phyloP scores from a whole-genome alignment of 441 rosid species.

The Melastoma candidum region DNA sequence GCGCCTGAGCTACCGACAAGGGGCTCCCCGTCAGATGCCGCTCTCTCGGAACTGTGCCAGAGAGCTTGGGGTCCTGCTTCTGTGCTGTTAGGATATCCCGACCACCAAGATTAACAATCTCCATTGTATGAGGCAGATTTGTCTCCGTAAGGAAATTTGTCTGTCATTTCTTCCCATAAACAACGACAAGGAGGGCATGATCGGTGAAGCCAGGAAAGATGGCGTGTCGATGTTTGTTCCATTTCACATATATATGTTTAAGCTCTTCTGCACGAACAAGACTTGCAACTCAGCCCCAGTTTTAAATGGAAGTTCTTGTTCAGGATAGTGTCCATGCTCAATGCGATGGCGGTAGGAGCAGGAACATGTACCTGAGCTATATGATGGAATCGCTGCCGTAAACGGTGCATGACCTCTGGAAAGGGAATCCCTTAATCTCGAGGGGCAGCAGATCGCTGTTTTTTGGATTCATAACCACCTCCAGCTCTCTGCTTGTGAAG shows the following conservation, averaged over 20 bases:
- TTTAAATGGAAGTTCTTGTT: not conserved
- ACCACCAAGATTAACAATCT: too few species aligned
- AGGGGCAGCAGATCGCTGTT: conserved; percentile 16
- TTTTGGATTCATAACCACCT: conserved; percentile 32
- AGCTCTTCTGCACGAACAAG: conserved; percentile 55
- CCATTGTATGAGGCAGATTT: too few species aligned
- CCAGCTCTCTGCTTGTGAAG: conserved; percentile 41
- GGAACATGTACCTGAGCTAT: conserved; percentile 47
- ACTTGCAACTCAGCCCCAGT: not conserved
- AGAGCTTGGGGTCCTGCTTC: too few species aligned
- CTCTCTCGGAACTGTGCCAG: too few species aligned
- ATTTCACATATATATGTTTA: conserved; percentile 45
- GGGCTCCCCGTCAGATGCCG: too few species aligned
- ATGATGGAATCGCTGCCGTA: conserved; percentile 45
- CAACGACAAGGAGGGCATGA: conserved; percentile 42
- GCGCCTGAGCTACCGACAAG: too few species aligned
- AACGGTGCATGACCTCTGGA: conserved; percentile 71
- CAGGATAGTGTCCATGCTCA: not conserved
- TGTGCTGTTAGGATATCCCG: too few species aligned
- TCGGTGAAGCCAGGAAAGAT: conserved; percentile 51
- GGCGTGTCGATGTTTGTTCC: conserved; percentile 57
- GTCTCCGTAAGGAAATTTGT: too few species aligned
- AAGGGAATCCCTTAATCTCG: conserved; percentile 51
- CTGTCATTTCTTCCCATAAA: conserved; percentile 22
- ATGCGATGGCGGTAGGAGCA: not conserved